A percentile compares a stretch with the other conserved stretches of the same genome.
Evolutionary conservation across 139 green algal species (phyloP).

Genomic region (Chlorella vulgaris): DNA sequence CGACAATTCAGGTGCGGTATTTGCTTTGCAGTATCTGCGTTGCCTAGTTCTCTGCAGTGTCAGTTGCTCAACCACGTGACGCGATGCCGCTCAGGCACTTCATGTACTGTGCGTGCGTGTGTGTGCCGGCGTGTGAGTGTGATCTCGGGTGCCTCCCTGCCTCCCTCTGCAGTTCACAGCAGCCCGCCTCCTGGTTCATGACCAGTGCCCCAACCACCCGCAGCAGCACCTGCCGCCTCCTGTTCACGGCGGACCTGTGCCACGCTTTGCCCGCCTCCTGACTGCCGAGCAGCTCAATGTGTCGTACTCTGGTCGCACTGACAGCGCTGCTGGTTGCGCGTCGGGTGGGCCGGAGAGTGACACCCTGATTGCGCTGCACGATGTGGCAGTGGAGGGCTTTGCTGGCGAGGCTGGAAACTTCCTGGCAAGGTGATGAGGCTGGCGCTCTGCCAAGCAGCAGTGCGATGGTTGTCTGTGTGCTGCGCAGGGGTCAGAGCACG

Average conservation of each 20-base stretch:
- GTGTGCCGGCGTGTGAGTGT: too few relatives aligned
- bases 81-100: too few relatives aligned
- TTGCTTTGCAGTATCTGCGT: background rate
- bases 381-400: conserved; percentile 38
- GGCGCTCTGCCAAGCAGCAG: background rate
- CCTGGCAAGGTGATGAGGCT: conserved; percentile 32
- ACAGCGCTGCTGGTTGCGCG: background rate
- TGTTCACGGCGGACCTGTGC: background rate
- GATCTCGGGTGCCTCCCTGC: background rate
- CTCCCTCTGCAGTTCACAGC: background rate
- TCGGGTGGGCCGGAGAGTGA: background rate
- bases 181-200: conserved; percentile 16
- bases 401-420: conserved; percentile 50
- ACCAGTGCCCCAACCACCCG: background rate
- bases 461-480: too few relatives aligned
- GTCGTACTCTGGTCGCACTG: background rate
- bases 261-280: conserved; percentile 7
- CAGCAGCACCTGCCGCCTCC: conserved; percentile 5
- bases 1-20: background rate
- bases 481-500: too few relatives aligned
- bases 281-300: conserved; percentile 2
- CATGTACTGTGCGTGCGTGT: too few relatives aligned
- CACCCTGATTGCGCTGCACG: conserved; percentile 24
- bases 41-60: background rate
- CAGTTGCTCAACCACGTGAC: too few relatives aligned